Conservation (phyloP, 148 eudicot species). For the Chenopodium formosanum region DNA sequence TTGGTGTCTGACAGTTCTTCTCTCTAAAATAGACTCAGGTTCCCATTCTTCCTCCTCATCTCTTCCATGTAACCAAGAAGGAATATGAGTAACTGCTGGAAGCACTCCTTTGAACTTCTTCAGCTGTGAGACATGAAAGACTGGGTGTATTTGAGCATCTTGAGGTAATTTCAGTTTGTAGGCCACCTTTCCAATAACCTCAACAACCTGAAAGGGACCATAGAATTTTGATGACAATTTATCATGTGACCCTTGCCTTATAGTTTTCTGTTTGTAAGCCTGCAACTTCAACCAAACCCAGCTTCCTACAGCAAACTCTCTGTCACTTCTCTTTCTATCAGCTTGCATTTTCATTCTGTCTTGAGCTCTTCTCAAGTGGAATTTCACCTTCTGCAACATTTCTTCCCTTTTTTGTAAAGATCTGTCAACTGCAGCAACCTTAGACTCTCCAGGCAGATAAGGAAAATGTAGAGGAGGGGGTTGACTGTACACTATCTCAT, state of each 20-base stretch:
- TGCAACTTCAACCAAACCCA: conserved; percentile 5
- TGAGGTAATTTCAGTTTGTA: background rate
- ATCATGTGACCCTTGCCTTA: background rate
- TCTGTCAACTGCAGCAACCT: background rate
- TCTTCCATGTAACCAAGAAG: background rate
- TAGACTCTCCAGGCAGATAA: conserved; percentile 2
- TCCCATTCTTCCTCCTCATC: background rate
- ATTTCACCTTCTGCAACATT: background rate
- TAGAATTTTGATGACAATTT: background rate
- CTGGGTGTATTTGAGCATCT: background rate
- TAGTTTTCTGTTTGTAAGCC: background rate
- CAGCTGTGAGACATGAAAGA: background rate
- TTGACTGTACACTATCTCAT: background rate
- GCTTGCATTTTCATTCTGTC: conserved; percentile 7
- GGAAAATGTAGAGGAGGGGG: background rate
- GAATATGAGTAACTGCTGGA: background rate
- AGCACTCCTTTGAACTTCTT: background rate
- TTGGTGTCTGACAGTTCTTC: background rate
- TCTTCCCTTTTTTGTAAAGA: background rate
- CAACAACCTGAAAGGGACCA: background rate
- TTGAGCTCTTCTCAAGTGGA: conserved; percentile 7
- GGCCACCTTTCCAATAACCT: background rate
- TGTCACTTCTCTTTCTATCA: background rate
- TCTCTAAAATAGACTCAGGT: background rate
- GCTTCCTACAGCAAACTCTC: background rate